These are phyloP conservation scores for Globomyces sp. DNA, from an alignment of 371 early-diverging fungal species.

Conservation along the genomic window DNA sequence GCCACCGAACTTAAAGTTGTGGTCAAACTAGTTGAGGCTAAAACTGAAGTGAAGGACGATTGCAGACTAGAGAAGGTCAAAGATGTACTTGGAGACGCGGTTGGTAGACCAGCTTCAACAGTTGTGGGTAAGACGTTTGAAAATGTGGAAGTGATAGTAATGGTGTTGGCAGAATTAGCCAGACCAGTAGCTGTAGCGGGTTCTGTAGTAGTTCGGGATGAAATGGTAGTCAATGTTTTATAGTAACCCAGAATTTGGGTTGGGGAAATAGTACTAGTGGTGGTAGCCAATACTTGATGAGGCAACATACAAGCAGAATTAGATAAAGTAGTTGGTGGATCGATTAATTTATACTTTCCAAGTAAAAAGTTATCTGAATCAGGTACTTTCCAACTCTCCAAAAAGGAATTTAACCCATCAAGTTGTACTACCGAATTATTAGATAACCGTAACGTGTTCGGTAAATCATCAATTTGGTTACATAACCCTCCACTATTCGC, in stretches of 20 bases:
- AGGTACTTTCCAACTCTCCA: conserved; percentile 2
- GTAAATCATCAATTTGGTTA: not conserved
- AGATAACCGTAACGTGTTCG: not conserved
- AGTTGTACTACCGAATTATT: not conserved
- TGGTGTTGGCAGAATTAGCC: not conserved
- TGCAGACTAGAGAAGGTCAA: too few species aligned
- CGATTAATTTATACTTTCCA: not conserved
- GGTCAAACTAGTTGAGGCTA: not conserved
- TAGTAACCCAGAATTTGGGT: not conserved
- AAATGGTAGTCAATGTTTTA: not conserved
- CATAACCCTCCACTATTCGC: conserved; percentile 14
- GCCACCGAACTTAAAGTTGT: not conserved
- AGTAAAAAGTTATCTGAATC: conserved; percentile 1
- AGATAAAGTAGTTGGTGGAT: not conserved
- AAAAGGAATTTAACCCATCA: not conserved
- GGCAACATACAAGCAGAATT: conserved; percentile 4
- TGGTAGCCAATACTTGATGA: not conserved
- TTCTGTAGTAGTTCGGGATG: not conserved
- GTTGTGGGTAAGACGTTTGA: too few species aligned
- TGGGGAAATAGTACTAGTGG: not conserved
- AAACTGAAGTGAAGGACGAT: not conserved
- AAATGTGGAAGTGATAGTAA: not conserved
- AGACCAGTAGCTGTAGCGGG: conserved; percentile 2
- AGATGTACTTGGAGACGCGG: too few species aligned
- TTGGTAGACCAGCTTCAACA: too few species aligned